Conservation (phyloP, 169 alveolate species). For the Cytauxzoon felis region DNA sequence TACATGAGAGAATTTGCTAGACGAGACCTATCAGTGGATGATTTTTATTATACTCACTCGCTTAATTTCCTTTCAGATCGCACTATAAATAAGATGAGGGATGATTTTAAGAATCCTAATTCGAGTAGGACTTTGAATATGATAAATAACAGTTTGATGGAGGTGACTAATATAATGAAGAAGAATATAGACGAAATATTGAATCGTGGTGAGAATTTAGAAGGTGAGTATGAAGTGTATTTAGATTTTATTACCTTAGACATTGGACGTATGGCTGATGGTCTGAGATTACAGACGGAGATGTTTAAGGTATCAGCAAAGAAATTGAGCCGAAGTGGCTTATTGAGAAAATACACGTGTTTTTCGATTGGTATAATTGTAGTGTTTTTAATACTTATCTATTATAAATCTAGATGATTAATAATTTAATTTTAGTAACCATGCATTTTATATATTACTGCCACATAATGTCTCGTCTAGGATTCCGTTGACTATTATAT, state of each 20-base stretch:
- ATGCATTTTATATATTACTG: too few relatives aligned
- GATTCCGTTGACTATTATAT: too few relatives aligned
- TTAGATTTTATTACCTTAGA: constrained; percentile 1
- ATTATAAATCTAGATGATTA: background rate
- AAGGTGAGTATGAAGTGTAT: constrained; percentile 52
- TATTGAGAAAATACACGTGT: constrained; percentile 21
- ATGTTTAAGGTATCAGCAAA: constrained; percentile 45
- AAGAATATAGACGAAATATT: constrained; percentile 72
- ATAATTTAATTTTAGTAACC: background rate
- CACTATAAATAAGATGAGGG: constrained; percentile 68
- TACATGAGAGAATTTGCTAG: too few relatives aligned
- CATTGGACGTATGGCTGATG: constrained; percentile 73
- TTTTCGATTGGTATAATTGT: constrained; percentile 1
- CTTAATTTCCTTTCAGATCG: constrained; percentile 73
- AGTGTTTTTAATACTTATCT: background rate
- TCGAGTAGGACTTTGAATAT: constrained; percentile 70
- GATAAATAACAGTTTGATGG: constrained; percentile 71
- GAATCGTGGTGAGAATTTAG: constrained; percentile 72
- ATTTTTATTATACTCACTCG: too few relatives aligned
- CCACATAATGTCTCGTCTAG: too few relatives aligned
- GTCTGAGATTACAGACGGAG: constrained; percentile 50
- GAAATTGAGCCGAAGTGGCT: constrained; percentile 4
- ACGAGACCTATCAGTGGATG: too few relatives aligned
- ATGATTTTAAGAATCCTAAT: constrained; percentile 68
- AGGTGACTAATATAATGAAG: constrained; percentile 73